Percentiles rank a stretch among this genome's conserved stretches.
These are phyloP conservation scores for Ormosia emarginata DNA, from an alignment of 306 rosid species.

Conservation along the genomic window DNA sequence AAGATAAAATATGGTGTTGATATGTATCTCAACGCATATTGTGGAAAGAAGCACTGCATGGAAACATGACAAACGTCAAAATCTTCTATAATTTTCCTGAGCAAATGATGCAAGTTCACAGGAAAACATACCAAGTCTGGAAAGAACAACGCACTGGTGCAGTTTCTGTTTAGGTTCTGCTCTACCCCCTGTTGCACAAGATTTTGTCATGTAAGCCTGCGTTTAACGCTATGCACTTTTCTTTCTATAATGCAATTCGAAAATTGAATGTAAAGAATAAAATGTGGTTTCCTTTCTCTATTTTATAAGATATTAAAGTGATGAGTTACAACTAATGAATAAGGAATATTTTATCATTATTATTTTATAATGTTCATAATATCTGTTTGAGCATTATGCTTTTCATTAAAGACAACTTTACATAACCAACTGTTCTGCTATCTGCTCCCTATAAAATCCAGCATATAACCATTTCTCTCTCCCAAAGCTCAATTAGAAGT, in stretches of 20 bases:
- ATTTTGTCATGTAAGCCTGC: neutral
- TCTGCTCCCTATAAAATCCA: too few species aligned
- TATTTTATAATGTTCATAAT: neutral
- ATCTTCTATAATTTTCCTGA: neutral
- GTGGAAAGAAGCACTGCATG: slow-evolving; percentile 80
- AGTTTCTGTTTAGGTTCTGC: slow-evolving; percentile 54
- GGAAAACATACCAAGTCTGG: slow-evolving; percentile 60
- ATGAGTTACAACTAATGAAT: neutral
- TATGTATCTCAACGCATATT: slow-evolving; percentile 54
- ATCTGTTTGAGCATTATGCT: neutral
- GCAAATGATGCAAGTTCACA: slow-evolving; percentile 15
- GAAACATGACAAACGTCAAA: slow-evolving; percentile 21
- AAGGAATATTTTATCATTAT: neutral
- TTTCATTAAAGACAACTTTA: too few species aligned
- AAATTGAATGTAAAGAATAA: slow-evolving; percentile 12
- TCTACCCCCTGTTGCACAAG: slow-evolving; percentile 57
- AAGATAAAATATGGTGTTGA: slow-evolving; percentile 64
- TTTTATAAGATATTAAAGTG: neutral
- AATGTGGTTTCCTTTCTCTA: neutral
- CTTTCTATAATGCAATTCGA: neutral
- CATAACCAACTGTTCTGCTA: too few species aligned
- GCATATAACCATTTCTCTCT: too few species aligned
- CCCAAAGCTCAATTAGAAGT: too few species aligned
- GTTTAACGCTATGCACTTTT: neutral
- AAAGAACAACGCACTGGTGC: slow-evolving; percentile 41